Percentiles rank a stretch among this genome's conserved stretches.
phyloP scores from a whole-genome alignment of 768 basidiomycete species.

The Lentinula guzmanii region DNA sequence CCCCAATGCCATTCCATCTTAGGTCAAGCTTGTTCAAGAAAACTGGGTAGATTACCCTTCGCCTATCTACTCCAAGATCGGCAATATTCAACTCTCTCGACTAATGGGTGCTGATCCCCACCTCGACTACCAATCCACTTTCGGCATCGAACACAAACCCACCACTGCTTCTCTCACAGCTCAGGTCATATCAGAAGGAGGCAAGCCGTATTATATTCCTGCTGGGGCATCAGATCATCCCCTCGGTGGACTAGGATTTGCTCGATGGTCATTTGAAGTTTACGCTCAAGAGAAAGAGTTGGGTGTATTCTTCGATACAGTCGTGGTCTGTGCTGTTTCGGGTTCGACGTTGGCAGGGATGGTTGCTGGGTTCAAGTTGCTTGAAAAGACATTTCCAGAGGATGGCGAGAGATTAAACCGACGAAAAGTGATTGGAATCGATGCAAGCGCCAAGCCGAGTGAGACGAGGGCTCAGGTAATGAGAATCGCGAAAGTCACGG shows the following conservation, averaged over 20 bases:
- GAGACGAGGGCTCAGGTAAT: constrained; percentile 17
- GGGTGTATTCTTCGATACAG: constrained; percentile 17
- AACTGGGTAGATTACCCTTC: constrained; percentile 18
- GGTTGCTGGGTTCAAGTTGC: constrained; percentile 17
- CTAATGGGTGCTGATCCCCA: constrained; percentile 18
- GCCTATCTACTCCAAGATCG: constrained; percentile 15
- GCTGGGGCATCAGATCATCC: constrained; percentile 19
- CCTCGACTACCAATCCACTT: constrained; percentile 12
- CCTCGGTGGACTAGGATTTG: constrained; percentile 18
- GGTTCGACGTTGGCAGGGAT: constrained; percentile 19
- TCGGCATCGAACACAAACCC: constrained; percentile 19
- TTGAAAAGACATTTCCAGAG: constrained; percentile 10
- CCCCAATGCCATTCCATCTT: neutral
- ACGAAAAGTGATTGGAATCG: constrained; percentile 17
- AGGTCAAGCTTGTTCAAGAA: constrained; percentile 20
- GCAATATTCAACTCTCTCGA: constrained; percentile 17
- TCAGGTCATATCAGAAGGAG: constrained; percentile 12
- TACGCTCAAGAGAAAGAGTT: constrained; percentile 14
- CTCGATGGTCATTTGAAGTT: constrained; percentile 18
- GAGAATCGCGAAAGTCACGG: constrained; percentile 15
- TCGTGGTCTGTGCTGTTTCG: constrained; percentile 18
- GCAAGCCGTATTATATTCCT: constrained; percentile 19
- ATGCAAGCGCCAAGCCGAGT: constrained; percentile 15
- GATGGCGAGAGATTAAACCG: neutral
- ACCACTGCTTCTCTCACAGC: constrained; percentile 12